A percentile compares a stretch with the other conserved stretches of the same genome.
These are phyloP conservation scores for Phyllosticta citriasiana DNA, from an alignment of 2,329 filamentous ascomycete genomes.

Conservation along the genomic window DNA sequence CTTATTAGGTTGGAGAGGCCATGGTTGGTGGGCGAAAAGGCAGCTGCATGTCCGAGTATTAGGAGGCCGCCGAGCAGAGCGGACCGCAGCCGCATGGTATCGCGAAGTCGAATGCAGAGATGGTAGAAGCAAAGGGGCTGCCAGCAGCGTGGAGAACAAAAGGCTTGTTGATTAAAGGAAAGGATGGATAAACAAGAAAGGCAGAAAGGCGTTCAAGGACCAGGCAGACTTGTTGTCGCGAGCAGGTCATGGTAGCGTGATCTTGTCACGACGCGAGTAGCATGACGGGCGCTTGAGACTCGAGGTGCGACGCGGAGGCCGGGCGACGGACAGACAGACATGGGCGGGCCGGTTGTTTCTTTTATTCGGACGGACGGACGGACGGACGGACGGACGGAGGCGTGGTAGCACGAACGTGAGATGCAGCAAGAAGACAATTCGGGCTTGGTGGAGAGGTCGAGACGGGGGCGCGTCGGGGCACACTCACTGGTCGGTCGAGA, in stretches of 20 bases:
- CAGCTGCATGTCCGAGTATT: conserved; percentile 18
- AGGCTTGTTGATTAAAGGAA: background rate
- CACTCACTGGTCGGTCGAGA: too few species aligned
- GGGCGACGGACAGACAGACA: background rate
- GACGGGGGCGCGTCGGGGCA: background rate
- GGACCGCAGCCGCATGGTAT: conserved; percentile 23
- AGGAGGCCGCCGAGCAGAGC: conserved; percentile 22
- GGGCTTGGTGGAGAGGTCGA: background rate
- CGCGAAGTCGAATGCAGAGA: background rate
- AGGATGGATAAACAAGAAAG: background rate
- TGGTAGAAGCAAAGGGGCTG: background rate
- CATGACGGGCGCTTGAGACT: conserved; percentile 3
- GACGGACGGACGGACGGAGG: background rate
- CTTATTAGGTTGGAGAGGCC: conserved; percentile 19
- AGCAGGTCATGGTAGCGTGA: conserved; percentile 1
- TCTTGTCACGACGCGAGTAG: background rate
- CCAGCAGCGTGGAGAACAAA: conserved; percentile 4
- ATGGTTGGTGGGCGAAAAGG: background rate
- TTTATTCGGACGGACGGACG: background rate
- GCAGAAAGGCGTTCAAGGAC: background rate
- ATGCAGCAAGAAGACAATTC: background rate
- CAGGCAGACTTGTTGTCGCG: background rate
- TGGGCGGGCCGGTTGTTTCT: background rate
- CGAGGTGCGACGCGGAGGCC: conserved; percentile 3
- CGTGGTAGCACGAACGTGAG: background rate